phyloP scores from a whole-genome alignment of 2,329 filamentous ascomycete species.

The Ophioceras dolichostomum region DNA sequence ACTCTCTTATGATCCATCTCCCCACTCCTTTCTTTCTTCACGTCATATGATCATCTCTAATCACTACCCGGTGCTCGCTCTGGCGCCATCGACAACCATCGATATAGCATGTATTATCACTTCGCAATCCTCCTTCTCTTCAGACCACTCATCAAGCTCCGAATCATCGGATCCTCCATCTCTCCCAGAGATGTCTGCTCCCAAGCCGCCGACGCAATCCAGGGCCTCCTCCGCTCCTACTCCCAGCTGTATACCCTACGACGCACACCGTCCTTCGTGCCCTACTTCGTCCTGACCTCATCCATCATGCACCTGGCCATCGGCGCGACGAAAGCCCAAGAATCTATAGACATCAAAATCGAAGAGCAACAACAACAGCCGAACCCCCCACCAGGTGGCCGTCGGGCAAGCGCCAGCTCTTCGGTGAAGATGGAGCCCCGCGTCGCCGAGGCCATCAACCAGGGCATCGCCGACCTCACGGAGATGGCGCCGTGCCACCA shows the following conservation, averaged over 20 bases:
- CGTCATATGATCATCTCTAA: too few species aligned
- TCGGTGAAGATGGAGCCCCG: constrained; percentile 22
- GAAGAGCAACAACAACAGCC: background rate
- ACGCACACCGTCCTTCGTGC: constrained; percentile 48
- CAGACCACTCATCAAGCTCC: constrained; percentile 54
- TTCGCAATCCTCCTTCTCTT: constrained; percentile 63
- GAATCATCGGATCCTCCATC: constrained; percentile 50
- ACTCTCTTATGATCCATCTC: background rate
- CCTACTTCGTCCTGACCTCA: constrained; percentile 49
- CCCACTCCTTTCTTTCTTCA: background rate
- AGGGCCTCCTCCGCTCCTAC: constrained; percentile 41
- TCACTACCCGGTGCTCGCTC: too few species aligned
- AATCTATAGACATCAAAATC: constrained; percentile 1
- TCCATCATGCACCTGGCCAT: constrained; percentile 49
- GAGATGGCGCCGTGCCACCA: constrained; percentile 51
- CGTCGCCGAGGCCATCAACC: constrained; percentile 32
- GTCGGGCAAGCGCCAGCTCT: constrained; percentile 5
- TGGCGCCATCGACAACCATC: too few species aligned
- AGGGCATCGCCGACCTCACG: constrained; percentile 43
- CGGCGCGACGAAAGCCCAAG: constrained; percentile 20
- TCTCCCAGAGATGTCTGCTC: constrained; percentile 54
- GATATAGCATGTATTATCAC: constrained; percentile 54
- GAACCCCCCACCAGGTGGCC: constrained; percentile 1
- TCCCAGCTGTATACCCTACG: constrained; percentile 45
- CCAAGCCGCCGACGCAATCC: constrained; percentile 47